Conservation (phyloP, 1,284 basidiomycete genomes). For the Dichomitus squalens region DNA sequence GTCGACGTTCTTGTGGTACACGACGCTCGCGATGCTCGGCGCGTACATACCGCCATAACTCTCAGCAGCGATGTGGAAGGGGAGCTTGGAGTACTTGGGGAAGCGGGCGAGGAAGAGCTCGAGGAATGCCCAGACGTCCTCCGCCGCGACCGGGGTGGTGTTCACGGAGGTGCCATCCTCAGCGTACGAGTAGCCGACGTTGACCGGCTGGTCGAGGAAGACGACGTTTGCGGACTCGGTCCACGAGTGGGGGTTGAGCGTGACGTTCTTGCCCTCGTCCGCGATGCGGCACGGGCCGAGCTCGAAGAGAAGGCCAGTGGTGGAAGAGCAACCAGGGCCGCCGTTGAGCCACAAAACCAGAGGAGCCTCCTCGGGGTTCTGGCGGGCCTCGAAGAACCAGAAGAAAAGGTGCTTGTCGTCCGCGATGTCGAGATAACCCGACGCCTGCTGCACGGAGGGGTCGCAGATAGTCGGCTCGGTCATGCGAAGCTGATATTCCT, state of each 20-base stretch:
- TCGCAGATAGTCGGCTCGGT: slow-evolving; percentile 52
- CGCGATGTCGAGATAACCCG: slow-evolving; percentile 63
- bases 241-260: slow-evolving; percentile 58
- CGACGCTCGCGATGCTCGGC: slow-evolving; percentile 77
- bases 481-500: slow-evolving; percentile 43
- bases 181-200: slow-evolving; percentile 66
- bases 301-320: slow-evolving; percentile 82
- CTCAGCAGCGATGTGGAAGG: slow-evolving; percentile 77
- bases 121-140: slow-evolving; percentile 83
- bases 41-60: slow-evolving; percentile 84
- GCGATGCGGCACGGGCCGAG: slow-evolving; percentile 82
- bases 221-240: slow-evolving; percentile 43
- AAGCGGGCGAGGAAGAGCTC: slow-evolving; percentile 82
- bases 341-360: slow-evolving; percentile 66
- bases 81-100: slow-evolving; percentile 66
- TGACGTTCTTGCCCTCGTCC: slow-evolving; percentile 69
- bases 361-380: slow-evolving; percentile 52
- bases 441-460: slow-evolving; percentile 52
- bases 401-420: slow-evolving; percentile 57
- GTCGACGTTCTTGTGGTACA: slow-evolving; percentile 75
- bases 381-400: slow-evolving; percentile 45
- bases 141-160: slow-evolving; percentile 47
- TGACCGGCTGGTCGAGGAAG: slow-evolving; percentile 61
- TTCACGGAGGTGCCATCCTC: slow-evolving; percentile 46
- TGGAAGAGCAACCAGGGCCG: slow-evolving; percentile 80